phyloP scores from a whole-genome alignment of 805 yeast genomes.

The Candida broadrunensis region DNA sequence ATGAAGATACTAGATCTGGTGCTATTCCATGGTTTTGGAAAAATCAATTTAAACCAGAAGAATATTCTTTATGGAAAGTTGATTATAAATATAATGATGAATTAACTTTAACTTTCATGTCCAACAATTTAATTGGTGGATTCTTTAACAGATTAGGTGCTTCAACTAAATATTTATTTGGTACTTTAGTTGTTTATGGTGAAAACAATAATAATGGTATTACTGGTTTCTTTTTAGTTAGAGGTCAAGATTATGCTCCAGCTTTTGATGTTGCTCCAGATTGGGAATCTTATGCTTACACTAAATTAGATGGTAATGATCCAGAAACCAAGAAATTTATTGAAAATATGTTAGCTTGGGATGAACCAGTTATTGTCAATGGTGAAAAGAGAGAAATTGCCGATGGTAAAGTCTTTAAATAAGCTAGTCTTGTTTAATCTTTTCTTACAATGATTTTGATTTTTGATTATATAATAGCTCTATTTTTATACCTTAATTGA shows the following conservation, averaged over 20 bases:
- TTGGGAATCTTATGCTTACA: constrained; percentile 90
- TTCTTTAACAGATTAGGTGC: constrained; percentile 93
- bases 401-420: constrained; percentile 98
- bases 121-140: constrained; percentile 97
- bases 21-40: constrained; percentile 98
- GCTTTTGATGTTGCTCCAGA: constrained; percentile 99
- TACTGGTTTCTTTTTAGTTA: constrained; percentile 88
- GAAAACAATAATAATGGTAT: constrained; percentile 98
- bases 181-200: constrained; percentile 92
- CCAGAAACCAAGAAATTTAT: constrained; percentile 77
- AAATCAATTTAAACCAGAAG: constrained; percentile 83
- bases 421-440: constrained; percentile 18
- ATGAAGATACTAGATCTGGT: constrained; percentile 91
- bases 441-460: too few relatives aligned
- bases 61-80: constrained; percentile 94
- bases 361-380: constrained; percentile 77
- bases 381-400: constrained; percentile 86
- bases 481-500: too few relatives aligned
- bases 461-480: too few relatives aligned
- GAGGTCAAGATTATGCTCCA: constrained; percentile 89
- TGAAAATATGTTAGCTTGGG: constrained; percentile 97
- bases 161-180: constrained; percentile 92
- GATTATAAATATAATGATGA: constrained; percentile 98
- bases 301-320: constrained; percentile 76
- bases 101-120: constrained; percentile 95